Evolutionary conservation across 306 rosid species (phyloP), one percentile per base, ranked within the genome.

Genomic region (Cucumis melo): DNA sequence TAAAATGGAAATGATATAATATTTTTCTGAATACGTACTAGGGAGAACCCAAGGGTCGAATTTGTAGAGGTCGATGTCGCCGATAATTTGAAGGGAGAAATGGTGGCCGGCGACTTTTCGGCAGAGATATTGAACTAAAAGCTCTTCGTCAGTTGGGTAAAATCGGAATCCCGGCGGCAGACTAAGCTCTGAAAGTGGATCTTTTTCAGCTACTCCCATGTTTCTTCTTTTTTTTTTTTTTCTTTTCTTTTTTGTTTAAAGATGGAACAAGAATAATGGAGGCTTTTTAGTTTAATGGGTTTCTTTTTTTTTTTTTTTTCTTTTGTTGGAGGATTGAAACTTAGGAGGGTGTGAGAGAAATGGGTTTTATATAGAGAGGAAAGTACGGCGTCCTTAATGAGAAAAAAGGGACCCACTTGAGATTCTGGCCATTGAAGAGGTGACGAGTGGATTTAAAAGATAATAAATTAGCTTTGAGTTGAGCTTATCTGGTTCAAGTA

Each of bases 111-210:
- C 97, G 12, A 93, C 98, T 78, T 93, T 91, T 23, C 96, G 87
- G 79, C 96, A 90, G 1, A 93, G 87, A 60, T 93, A 93, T 61
- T 93, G 96, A 76, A 93, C 98, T 48, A 93, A 78, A 78, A 93
- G 97, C 85, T 93, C 98, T 58, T 93, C 98, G 42, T 93, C 98
- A 0, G 96, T 93, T 0, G 98, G 97, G 51, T 34, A 93, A 70
- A 93, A 93, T 46, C 98, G 85, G 41, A 93, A 93, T 21, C 98
- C 98, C 38, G 98, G 93, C n/a, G 98, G 98, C 60, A 93, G 85
- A 55, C 91, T 90, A 58, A 93, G 89, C 79, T 91, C 92, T 15
- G 91, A 68, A 3, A 89, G 90, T 4, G 87, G 89, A 67, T 88
- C 98, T 2, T 46, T 80, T 29, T 82, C 91, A 5, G 82, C 80